phyloP scores from a whole-genome alignment of 176 grass and related monocot genomes.

The Carex cristatella region DNA sequence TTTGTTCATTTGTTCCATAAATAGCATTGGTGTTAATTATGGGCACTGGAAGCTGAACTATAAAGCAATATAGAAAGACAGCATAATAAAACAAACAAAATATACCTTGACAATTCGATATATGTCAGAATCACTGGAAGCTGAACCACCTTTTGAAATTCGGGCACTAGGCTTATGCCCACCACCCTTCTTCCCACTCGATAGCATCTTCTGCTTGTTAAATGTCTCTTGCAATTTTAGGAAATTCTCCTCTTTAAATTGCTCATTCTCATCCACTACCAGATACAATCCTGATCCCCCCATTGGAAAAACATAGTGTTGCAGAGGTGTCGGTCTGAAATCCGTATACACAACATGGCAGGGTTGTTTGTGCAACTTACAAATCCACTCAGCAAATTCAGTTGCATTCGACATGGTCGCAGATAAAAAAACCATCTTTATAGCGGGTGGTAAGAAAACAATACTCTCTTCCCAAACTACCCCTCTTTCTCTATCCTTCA shows the following conservation, averaged over 20 bases:
- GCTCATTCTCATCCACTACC: constrained; percentile 87
- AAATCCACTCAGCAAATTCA: constrained; percentile 99
- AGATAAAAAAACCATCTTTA: constrained; percentile 98
- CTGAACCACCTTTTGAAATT: constrained; percentile 21
- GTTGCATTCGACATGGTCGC: constrained; percentile 98
- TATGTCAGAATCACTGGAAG: constrained; percentile 23
- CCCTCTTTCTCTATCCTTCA: constrained; percentile 92
- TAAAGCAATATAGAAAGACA: neutral
- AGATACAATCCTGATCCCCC: constrained; percentile 91
- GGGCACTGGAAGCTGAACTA: neutral
- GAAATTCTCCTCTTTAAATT: constrained; percentile 97
- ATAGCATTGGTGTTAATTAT: neutral
- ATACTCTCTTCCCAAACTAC: constrained; percentile 99
- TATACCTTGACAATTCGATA: constrained; percentile 23
- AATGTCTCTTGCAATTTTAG: constrained; percentile 84
- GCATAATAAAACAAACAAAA: neutral
- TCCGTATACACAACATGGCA: constrained; percentile 98
- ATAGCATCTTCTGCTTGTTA: constrained; percentile 41
- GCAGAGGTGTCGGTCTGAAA: constrained; percentile 90
- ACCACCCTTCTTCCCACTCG: constrained; percentile 30
- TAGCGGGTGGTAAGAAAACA: constrained; percentile 85
- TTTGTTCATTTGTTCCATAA: constrained; percentile 9
- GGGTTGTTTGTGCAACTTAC: constrained; percentile 86
- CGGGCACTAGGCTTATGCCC: constrained; percentile 12
- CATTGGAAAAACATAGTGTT: constrained; percentile 93